Percentiles rank a stretch among this genome's conserved stretches.
Conservation (phyloP, 441 rosid genomes). For the Lepidium campestre region DNA sequence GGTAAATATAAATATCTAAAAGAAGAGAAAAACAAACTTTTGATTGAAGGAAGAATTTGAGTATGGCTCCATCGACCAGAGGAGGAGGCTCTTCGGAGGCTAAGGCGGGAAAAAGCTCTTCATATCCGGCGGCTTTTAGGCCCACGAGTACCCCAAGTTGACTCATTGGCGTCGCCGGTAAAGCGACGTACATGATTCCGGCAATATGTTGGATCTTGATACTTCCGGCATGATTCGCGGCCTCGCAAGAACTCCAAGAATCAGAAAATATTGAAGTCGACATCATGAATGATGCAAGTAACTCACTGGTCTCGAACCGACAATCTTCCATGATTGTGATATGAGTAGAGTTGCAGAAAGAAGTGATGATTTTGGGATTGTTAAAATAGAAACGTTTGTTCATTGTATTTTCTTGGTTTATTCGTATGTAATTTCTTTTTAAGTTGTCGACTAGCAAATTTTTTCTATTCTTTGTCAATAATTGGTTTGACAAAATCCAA, state of each 20-base stretch:
- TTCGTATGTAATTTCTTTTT: background rate
- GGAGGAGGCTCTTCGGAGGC: slow-evolving; percentile 36
- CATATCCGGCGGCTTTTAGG: slow-evolving; percentile 16
- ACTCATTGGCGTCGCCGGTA: slow-evolving; percentile 32
- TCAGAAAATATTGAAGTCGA: slow-evolving; percentile 46
- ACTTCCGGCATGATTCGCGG: slow-evolving; percentile 23
- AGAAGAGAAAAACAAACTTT: slow-evolving; percentile 36
- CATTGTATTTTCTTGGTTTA: background rate
- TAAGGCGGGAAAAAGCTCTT: slow-evolving; percentile 32
- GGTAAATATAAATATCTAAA: background rate
- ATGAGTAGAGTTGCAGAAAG: background rate
- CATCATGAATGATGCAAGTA: slow-evolving; percentile 46
- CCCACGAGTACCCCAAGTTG: slow-evolving; percentile 23
- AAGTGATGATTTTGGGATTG: background rate
- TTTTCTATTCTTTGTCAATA: too few relatives aligned
- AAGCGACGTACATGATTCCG: slow-evolving; percentile 39
- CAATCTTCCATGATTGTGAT: slow-evolving; percentile 8
- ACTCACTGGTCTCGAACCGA: slow-evolving; percentile 67
- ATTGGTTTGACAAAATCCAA: too few relatives aligned
- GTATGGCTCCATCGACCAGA: slow-evolving; percentile 41
- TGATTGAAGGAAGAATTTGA: slow-evolving; percentile 34
- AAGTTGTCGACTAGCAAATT: too few relatives aligned
- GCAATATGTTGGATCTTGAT: slow-evolving; percentile 33
- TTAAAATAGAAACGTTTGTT: background rate
- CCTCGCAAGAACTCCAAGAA: slow-evolving; percentile 48